These are phyloP conservation scores for Phytophthora pluvialis DNA, from an alignment of 352 stramenopile genomes.

Conservation along the genomic window DNA sequence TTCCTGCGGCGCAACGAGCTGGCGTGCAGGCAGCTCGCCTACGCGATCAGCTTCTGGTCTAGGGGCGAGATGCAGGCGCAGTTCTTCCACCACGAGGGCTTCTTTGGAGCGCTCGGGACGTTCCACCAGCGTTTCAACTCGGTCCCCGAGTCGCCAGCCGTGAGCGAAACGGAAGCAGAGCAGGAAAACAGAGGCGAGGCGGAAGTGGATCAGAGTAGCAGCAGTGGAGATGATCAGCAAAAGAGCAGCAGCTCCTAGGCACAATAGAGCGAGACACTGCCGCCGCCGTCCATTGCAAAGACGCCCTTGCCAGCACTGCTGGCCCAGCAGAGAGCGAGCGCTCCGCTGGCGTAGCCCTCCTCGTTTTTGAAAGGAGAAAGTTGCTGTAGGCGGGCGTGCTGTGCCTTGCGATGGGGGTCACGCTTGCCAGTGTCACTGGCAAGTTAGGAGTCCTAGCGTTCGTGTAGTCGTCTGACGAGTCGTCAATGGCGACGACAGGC, in stretches of 20 bases:
- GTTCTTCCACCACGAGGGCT: constrained; percentile 97
- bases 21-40: constrained; percentile 86
- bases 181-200: constrained; percentile 14
- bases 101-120: constrained; percentile 96
- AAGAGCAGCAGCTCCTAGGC: constrained; percentile 1
- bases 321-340: background rate
- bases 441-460: background rate
- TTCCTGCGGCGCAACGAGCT: constrained; percentile 97
- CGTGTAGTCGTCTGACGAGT: background rate
- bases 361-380: constrained; percentile 14
- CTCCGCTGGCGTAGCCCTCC: background rate
- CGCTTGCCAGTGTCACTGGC: background rate
- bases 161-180: constrained; percentile 27
- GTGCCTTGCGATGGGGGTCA: constrained; percentile 2
- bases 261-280: constrained; percentile 9
- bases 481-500: too few relatives aligned
- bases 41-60: constrained; percentile 98
- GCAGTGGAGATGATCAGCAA: constrained; percentile 13
- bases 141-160: constrained; percentile 15
- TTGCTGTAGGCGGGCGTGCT: background rate
- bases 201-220: constrained; percentile 4
- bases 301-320: too few relatives aligned
- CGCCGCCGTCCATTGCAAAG: background rate
- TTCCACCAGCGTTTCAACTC: constrained; percentile 77
- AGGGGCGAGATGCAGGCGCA: constrained; percentile 89